Evolutionary conservation across 306 rosid species (phyloP).

Genomic region (Chamaecrista fasciculata): DNA sequence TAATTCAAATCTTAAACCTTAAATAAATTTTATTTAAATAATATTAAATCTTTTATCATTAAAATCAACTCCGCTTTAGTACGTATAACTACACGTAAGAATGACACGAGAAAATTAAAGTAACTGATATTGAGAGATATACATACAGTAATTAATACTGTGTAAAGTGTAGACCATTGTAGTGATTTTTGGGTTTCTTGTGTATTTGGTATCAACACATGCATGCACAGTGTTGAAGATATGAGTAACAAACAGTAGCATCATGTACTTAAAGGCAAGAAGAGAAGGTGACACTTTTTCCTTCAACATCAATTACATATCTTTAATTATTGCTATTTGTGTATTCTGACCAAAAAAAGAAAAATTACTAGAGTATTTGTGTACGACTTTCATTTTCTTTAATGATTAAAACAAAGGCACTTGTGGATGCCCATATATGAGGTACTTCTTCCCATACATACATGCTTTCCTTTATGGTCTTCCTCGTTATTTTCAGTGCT

Average conservation of each 20-base stretch:
- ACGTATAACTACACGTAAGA: no score
- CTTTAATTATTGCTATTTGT: not conserved
- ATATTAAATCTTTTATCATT: no score
- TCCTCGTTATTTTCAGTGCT: slow-evolving; percentile 49
- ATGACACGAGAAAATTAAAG: no score
- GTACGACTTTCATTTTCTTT: no score
- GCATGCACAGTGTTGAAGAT: not conserved
- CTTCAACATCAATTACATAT: not conserved
- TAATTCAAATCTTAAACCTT: no score
- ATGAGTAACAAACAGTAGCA: not conserved
- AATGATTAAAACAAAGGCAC: slow-evolving; percentile 2
- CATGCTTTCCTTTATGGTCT: slow-evolving; percentile 32
- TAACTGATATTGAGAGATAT: no score
- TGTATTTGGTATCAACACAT: not conserved
- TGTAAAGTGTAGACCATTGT: no score
- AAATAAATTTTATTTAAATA: no score
- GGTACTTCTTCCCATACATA: not conserved
- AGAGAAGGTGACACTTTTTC: slow-evolving; percentile 1
- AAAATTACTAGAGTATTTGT: no score
- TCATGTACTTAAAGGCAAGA: not conserved
- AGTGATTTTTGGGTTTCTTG: not conserved
- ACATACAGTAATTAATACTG: not conserved
- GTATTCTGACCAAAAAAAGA: no score
- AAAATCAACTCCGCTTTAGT: no score
- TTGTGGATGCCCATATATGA: slow-evolving; percentile 36